Evolutionary conservation across 2,329 filamentous ascomycete genomes (phyloP), one percentile per base, ranked within the genome.

Genomic region (Teratosphaeria destructans): DNA sequence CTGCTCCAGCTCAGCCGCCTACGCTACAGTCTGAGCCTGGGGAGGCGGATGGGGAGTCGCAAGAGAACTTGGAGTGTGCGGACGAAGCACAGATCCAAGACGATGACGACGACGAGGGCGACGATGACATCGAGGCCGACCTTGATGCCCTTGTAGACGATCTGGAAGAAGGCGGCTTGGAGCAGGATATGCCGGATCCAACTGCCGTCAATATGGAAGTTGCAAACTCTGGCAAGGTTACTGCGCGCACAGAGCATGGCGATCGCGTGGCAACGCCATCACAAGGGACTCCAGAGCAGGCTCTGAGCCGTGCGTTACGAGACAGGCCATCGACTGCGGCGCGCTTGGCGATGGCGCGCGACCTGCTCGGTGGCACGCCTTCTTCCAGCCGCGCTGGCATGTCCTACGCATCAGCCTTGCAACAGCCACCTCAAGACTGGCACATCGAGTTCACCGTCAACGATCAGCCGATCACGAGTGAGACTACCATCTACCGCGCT

Each of bases 391-490:
- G 74, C 10, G 82, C 87, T 10, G 55, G 55, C 2, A 84, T 90
- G 74, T 90, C 91, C 0, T 96, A 96, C 72, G 87, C 91, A 27
- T 88, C 89, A 57, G 90, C 90, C 3, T 83, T 95, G 57, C 89
- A 92, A 66, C 80, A 89, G 14, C 79, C 84, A 0, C 90, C 92
- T 1, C 88, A 95, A 70, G 92, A 97, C 70, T 99, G 94, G 94
- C 93, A 99, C 69, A 91, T 99, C 62, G 90, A 97, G 70, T 99
- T 99, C 75, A 92, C 85, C 65, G 82, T 97, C 56, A 88, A 95
- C 64, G 88, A 83, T 57, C 90, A 91, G 72, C 82, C 88, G 1
- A 88, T 99, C 60, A 81, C 89, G 0, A 94, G 92, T 66, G 92
- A 97, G 67, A 96, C 90, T 0, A 99, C 94, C 0, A 93, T 99